Conservation (phyloP, 2,329 filamentous ascomycete species). For the Fonsecaea pedrosoi region DNA sequence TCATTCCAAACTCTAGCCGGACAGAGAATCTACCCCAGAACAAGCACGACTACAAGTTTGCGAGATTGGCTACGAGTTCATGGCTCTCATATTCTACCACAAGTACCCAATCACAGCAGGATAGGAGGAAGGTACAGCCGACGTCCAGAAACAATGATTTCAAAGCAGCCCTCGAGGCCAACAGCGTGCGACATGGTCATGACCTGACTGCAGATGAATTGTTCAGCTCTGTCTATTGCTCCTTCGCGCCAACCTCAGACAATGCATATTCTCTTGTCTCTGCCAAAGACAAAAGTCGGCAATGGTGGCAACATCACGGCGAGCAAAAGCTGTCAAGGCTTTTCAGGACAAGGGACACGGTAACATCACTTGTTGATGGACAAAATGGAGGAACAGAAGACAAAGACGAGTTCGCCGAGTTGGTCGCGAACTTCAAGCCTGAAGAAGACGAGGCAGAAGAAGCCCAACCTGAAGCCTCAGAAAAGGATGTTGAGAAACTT, state of each 20-base stretch:
- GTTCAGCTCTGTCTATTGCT: conserved; percentile 55
- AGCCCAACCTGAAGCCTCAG: conserved; percentile 44
- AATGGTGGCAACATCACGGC: conserved; percentile 56
- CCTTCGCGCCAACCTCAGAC: conserved; percentile 57
- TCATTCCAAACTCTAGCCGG: conserved; percentile 23
- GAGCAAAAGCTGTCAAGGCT: conserved; percentile 44
- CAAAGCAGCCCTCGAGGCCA: conserved; percentile 24
- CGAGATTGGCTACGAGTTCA: conserved; percentile 49
- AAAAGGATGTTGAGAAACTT: conserved; percentile 58
- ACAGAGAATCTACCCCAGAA: conserved; percentile 42
- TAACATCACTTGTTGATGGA: conserved; percentile 22
- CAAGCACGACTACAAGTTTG: conserved; percentile 50
- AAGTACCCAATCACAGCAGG: conserved; percentile 9
- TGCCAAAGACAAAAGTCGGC: conserved; percentile 49
- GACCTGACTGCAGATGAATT: conserved; percentile 38
- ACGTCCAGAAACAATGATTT: conserved; percentile 17
- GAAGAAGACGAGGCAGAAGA: conserved; percentile 42
- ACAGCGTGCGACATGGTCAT: conserved; percentile 21
- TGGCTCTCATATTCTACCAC: conserved; percentile 51
- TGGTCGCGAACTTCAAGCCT: conserved; percentile 51
- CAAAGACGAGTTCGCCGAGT: conserved; percentile 50
- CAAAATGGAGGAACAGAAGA: conserved; percentile 39
- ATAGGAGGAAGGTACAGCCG: conserved; percentile 16
- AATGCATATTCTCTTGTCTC: conserved; percentile 53
- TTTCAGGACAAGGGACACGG: conserved; percentile 18